phyloP scores from a whole-genome alignment of 192 early-diverging fungal species.

The Borealophlyctis nickersoniae region DNA sequence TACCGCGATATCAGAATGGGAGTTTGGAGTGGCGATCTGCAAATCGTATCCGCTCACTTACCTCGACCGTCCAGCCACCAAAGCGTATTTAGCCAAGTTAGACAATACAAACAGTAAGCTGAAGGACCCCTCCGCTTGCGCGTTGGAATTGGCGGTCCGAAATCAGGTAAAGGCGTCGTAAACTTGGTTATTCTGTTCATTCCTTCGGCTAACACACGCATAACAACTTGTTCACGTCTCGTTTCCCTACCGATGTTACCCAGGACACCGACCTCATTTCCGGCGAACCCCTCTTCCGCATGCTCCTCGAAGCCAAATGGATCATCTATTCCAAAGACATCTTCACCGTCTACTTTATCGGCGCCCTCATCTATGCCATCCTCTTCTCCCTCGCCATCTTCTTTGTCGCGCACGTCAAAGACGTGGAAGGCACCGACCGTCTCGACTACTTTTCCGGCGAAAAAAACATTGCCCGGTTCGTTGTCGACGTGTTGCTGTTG shows the following conservation, averaged over 20 bases:
- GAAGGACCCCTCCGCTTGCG: neutral
- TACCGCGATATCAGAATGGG: neutral
- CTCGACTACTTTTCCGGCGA: neutral
- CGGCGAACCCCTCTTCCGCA: neutral
- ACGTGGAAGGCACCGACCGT: neutral
- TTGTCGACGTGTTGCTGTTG: neutral
- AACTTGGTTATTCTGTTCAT: too few relatives aligned
- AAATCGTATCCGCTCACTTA: neutral
- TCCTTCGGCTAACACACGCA: neutral
- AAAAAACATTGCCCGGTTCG: neutral
- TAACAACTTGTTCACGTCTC: neutral
- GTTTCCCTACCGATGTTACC: neutral
- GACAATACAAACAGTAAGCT: neutral
- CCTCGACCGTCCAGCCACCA: neutral
- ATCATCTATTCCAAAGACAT: neutral
- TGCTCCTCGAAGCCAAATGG: conserved; percentile 1
- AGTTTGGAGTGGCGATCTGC: neutral
- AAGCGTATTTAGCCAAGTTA: neutral
- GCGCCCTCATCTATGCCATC: neutral
- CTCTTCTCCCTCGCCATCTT: conserved; percentile 2
- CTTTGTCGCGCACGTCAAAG: neutral
- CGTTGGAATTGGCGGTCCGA: neutral
- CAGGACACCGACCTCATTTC: neutral
- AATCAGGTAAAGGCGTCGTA: neutral
- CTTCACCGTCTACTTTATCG: neutral